A percentile compares a stretch with the other conserved stretches of the same genome.
phyloP scores from a whole-genome alignment of 495 filamentous ascomycete genomes.

The Aspergillus funiculosus region DNA sequence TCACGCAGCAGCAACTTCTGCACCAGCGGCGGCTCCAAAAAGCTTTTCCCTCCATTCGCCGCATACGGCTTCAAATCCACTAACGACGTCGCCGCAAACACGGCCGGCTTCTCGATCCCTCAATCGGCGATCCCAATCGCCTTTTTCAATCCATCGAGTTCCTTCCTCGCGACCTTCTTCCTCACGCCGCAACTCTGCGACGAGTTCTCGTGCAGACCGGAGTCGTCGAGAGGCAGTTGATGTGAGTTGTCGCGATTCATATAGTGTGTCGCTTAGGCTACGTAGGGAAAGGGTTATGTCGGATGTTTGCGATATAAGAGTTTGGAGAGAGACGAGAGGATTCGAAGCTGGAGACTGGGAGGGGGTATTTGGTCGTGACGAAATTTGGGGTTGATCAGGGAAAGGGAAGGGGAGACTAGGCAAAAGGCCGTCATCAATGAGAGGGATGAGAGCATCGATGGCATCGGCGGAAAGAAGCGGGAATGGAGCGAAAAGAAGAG shows the following conservation, averaged over 20 bases:
- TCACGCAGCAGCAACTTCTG: slow-evolving; percentile 36
- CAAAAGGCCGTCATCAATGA: slow-evolving; percentile 53
- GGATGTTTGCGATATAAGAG: slow-evolving; percentile 53
- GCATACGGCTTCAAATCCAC: slow-evolving; percentile 85
- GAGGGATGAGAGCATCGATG: slow-evolving; percentile 60
- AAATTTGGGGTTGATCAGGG: slow-evolving; percentile 47
- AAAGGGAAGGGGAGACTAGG: slow-evolving; percentile 46
- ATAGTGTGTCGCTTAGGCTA: slow-evolving; percentile 82
- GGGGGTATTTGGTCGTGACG: slow-evolving; percentile 37
- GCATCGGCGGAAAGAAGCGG: slow-evolving; percentile 57
- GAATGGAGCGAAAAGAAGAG: slow-evolving; percentile 50
- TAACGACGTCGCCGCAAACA: slow-evolving; percentile 79
- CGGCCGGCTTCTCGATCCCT: slow-evolving; percentile 67
- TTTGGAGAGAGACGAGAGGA: slow-evolving; percentile 50
- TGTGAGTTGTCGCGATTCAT: slow-evolving; percentile 87
- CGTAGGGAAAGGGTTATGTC: slow-evolving; percentile 77
- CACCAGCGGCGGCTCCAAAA: slow-evolving; percentile 32
- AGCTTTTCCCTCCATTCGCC: slow-evolving; percentile 56
- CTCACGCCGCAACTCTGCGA: slow-evolving; percentile 76
- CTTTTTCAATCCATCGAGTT: slow-evolving; percentile 68
- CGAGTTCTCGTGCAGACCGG: slow-evolving; percentile 68
- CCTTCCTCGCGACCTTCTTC: slow-evolving; percentile 76
- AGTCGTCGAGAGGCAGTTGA: slow-evolving; percentile 70
- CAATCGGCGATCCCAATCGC: slow-evolving; percentile 74
- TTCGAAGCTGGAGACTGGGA: slow-evolving; percentile 29